Conservation (phyloP, 2,329 filamentous ascomycete genomes). For the Phialophora tarda region DNA sequence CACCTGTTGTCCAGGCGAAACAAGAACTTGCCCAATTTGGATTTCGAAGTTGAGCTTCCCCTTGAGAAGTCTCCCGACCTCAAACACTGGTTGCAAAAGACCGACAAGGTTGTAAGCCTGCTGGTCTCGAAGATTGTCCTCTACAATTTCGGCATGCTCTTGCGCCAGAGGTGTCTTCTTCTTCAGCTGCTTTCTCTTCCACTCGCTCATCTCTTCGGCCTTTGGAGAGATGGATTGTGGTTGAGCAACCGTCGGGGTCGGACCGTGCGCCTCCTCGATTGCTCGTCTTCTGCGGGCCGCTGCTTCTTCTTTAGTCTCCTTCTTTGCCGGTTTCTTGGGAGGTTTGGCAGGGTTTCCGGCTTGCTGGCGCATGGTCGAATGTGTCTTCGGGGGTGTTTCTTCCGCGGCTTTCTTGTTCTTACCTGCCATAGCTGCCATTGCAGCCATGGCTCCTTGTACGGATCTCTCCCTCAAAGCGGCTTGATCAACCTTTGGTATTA, state of each 20-base stretch:
- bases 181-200: constrained; percentile 27
- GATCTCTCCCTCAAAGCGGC: constrained; percentile 18
- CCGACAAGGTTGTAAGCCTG: constrained; percentile 42
- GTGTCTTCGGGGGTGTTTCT: constrained; percentile 16
- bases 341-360: constrained; percentile 30
- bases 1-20: constrained; percentile 37
- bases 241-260: constrained; percentile 4
- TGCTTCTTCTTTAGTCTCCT: constrained; percentile 26
- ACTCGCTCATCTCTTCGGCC: constrained; percentile 27
- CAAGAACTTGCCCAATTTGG: constrained; percentile 47
- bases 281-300: constrained; percentile 20
- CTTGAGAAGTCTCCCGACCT: constrained; percentile 44
- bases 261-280: constrained; percentile 29
- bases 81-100: constrained; percentile 43
- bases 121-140: constrained; percentile 13
- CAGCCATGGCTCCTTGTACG: constrained; percentile 17
- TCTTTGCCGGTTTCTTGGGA: constrained; percentile 23
- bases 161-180: constrained; percentile 28
- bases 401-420: constrained; percentile 26
- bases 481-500: constrained; percentile 15
- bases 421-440: constrained; percentile 16
- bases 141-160: constrained; percentile 22
- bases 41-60: constrained; percentile 47
- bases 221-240: background rate
- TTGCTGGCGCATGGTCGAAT: constrained; percentile 35